Conservation (phyloP, 1,139 yeast genomes). For the Suhomyces terraborum region DNA sequence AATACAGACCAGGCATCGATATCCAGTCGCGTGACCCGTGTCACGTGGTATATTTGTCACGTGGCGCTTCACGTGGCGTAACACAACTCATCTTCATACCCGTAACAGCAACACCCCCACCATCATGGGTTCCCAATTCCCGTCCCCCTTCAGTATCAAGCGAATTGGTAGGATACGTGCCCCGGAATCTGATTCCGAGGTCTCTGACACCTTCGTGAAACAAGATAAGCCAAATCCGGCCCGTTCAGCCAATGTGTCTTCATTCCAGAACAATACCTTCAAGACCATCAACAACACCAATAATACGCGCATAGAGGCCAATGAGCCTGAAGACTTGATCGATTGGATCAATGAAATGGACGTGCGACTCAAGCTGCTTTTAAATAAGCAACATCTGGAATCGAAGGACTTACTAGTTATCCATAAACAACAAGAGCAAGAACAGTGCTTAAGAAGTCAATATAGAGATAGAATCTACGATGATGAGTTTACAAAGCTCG, state of each 20-base stretch:
- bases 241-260: not conserved
- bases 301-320: not conserved
- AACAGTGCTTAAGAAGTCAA: slow-evolving; percentile 31
- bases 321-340: slow-evolving; percentile 39
- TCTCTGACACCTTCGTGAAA: slow-evolving; percentile 8
- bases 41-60: not conserved
- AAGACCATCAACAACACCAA: slow-evolving; percentile 1
- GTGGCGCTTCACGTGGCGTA: not conserved
- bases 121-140: slow-evolving; percentile 12
- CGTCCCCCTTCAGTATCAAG: slow-evolving; percentile 15
- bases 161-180: slow-evolving; percentile 5
- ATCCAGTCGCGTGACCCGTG: too few relatives aligned
- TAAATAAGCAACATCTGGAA: slow-evolving; percentile 42
- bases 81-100: not conserved
- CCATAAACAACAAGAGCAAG: slow-evolving; percentile 28
- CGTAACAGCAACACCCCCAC: not conserved
- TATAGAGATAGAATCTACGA: slow-evolving; percentile 35
- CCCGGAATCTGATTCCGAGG: slow-evolving; percentile 7
- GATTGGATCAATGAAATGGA: slow-evolving; percentile 56
- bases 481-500: slow-evolving; percentile 44
- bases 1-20: too few relatives aligned
- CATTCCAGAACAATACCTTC: not conserved
- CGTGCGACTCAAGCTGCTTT: slow-evolving; percentile 39
- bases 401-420: slow-evolving; percentile 28
- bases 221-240: slow-evolving; percentile 2